Evolutionary conservation across 352 stramenopile species (phyloP), one percentile per base, ranked within the genome.

Genomic region (Globisporangium carolinianum): DNA sequence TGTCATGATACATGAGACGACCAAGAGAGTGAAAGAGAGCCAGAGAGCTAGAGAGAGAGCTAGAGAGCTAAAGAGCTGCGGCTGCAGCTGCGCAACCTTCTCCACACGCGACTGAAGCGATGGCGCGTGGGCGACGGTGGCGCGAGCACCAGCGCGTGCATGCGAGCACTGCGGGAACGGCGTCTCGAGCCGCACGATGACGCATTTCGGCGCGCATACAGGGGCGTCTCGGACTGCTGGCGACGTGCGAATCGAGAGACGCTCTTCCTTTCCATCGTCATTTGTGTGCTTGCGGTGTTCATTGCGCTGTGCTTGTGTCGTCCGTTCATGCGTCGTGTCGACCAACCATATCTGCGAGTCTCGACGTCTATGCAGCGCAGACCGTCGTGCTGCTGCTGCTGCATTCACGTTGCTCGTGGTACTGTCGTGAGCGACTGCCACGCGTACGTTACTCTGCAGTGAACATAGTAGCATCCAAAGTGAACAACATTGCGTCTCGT

Each of bases 231-330:
- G 24, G 24, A 24, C 39, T 45, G 39, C 39, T 45, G 39, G 5
- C 6, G 39, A 9, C 10, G 15, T 12, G 4, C 2, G 0, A 47
- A 47, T 47, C 6, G 12, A 64, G 53, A 69, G 55, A 69, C 68
- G 59, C 63, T 63, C 69, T 83, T 79, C 72, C 67, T 68, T 24
- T 3, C 2, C 24, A 24, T 24, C 24, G 24, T 24, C 1, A 24
- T 24, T 24, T 24, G 24, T 2, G 1, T 24, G 24, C 24, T 24
- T 24, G 1, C 24, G 24, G 24, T 24, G 24, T 24, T 24, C 24
- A 24, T 24, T 24, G 24, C 24, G 24, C 2, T 24, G 24, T 24
- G 24, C 24, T 24, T 24, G 24, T 24, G 24, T 24, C 24, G 24
- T 24, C 24, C 24, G 24, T 24, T 24, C 1, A 24, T 24, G 24